phyloP scores from a whole-genome alignment of 2,329 filamentous ascomycete species.

The Colletotrichum sp. region DNA sequence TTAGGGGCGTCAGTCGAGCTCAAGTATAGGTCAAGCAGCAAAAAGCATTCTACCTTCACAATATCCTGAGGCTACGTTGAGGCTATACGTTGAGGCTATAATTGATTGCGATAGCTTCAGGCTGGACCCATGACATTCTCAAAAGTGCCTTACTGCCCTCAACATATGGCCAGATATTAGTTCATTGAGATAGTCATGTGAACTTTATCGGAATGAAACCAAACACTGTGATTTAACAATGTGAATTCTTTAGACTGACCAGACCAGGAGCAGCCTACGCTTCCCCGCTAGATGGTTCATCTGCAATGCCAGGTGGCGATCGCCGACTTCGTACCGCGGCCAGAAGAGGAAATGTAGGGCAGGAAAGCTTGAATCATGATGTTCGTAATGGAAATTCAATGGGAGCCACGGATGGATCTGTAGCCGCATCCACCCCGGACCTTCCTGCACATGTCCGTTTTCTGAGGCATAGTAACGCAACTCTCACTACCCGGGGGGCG shows the following conservation, averaged over 20 bases:
- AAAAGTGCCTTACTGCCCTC: not conserved
- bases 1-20: accelerated
- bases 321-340: not conserved
- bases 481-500: too few species aligned
- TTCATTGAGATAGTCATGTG: too few species aligned
- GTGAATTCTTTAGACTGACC: not conserved
- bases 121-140: too few species aligned
- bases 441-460: not conserved
- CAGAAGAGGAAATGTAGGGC: accelerated
- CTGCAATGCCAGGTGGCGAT: not conserved
- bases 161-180: accelerated
- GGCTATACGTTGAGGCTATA: too few species aligned
- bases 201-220: accelerated
- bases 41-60: accelerated
- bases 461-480: too few species aligned
- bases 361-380: accelerated
- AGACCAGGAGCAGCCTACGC: accelerated
- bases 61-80: too few species aligned
- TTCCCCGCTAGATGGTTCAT: not conserved
- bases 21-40: not conserved
- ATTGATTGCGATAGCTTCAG: too few species aligned
- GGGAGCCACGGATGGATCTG: not conserved
- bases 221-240: accelerated
- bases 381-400: not conserved
- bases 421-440: not conserved